These are phyloP conservation scores for Brassica rapa DNA, from an alignment of 345 rosid genomes.

Conservation along the genomic window DNA sequence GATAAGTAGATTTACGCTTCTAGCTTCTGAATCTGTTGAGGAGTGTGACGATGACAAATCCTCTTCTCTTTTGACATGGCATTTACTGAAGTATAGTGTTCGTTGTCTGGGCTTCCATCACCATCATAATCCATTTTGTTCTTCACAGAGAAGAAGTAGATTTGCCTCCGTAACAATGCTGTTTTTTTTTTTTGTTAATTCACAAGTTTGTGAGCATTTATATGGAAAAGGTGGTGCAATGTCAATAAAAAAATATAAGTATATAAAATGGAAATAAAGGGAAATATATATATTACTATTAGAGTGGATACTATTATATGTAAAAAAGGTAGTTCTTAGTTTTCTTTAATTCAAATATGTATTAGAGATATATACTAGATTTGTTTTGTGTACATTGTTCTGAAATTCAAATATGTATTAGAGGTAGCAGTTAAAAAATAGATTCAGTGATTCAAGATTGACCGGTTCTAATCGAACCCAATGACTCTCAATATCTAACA, in stretches of 20 bases:
- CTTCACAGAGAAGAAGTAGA: not conserved
- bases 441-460: too few relatives aligned
- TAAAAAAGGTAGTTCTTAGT: not conserved
- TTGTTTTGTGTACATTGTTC: not conserved
- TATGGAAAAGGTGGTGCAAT: not conserved
- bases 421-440: too few relatives aligned
- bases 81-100: slow-evolving; percentile 32
- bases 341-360: not conserved
- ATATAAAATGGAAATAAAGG: not conserved
- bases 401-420: not conserved
- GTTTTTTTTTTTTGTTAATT: not conserved
- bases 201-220: slow-evolving; percentile 13
- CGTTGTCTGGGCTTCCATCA: slow-evolving; percentile 46
- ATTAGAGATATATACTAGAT: not conserved
- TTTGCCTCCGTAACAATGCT: not conserved
- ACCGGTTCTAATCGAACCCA: too few relatives aligned
- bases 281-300: not conserved
- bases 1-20: slow-evolving; percentile 47
- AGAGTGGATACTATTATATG: not conserved
- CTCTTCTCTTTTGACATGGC: slow-evolving; percentile 30
- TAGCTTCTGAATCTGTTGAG: slow-evolving; percentile 51
- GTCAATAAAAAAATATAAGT: not conserved
- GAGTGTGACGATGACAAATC: slow-evolving; percentile 55
- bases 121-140: slow-evolving; percentile 22
- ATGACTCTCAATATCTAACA: too few relatives aligned